Conservation (phyloP, 2,329 filamentous ascomycete genomes). For the Clonostachys chloroleuca region DNA sequence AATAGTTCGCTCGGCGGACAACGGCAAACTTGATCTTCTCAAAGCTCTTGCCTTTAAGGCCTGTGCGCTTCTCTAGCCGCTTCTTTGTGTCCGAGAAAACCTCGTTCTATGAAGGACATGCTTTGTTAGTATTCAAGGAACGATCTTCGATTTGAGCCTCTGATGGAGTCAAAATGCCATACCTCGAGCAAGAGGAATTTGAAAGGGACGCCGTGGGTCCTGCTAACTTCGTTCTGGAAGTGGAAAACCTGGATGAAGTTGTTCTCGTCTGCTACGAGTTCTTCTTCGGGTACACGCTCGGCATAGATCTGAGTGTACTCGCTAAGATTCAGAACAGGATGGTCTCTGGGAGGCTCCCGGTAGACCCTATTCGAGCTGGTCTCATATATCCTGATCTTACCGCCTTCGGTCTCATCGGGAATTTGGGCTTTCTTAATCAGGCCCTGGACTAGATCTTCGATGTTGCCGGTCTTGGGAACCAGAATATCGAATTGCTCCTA, state of each 20-base stretch:
- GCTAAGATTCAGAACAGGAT: conserved; percentile 74
- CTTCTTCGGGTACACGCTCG: conserved; percentile 74
- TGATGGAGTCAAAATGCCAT: conserved; percentile 20
- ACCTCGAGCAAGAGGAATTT: conserved; percentile 81
- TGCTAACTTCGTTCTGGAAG: conserved; percentile 84
- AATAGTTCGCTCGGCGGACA: conserved; percentile 66
- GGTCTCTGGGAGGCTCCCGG: conserved; percentile 67
- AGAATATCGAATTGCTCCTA: conserved; percentile 78
- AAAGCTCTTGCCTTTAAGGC: conserved; percentile 95
- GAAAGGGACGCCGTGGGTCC: conserved; percentile 87
- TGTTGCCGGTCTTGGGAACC: conserved; percentile 78
- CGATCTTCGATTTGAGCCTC: not conserved
- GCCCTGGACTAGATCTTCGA: conserved; percentile 72
- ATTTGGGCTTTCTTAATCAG: conserved; percentile 79
- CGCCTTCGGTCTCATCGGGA: conserved; percentile 64
- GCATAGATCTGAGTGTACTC: conserved; percentile 82
- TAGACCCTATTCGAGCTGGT: conserved; percentile 78
- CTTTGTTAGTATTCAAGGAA: not conserved
- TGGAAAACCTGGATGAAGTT: conserved; percentile 79
- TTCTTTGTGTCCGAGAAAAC: conserved; percentile 89
- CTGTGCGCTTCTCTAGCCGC: conserved; percentile 86
- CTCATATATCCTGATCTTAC: conserved; percentile 77
- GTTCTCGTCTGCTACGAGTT: conserved; percentile 49
- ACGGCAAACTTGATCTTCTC: conserved; percentile 98
- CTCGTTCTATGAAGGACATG: conserved; percentile 57